Percentiles rank a stretch among this genome's conserved stretches.
phyloP scores from a whole-genome alignment of 805 yeast species.

The Candida quercuum region DNA sequence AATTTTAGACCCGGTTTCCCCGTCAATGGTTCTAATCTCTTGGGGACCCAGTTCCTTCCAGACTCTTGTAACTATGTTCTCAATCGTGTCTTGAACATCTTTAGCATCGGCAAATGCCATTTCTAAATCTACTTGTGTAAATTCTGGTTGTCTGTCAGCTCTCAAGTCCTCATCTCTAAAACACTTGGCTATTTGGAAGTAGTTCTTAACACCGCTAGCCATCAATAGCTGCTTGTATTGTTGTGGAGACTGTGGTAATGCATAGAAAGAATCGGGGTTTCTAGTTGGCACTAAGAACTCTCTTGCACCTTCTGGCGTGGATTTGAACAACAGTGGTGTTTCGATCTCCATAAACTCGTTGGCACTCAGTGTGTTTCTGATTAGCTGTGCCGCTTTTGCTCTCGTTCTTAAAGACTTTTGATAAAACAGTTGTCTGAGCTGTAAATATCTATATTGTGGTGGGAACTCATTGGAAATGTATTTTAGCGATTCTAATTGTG shows the following conservation, averaged over 20 bases:
- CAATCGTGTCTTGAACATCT: conserved; percentile 65
- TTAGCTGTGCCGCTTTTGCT: conserved; percentile 44
- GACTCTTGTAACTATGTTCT: conserved; percentile 43
- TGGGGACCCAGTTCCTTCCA: conserved; percentile 46
- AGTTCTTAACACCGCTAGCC: conserved; percentile 86
- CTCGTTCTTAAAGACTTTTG: conserved; percentile 55
- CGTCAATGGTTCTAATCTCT: conserved; percentile 21
- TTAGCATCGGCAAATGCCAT: conserved; percentile 72
- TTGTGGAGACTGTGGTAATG: conserved; percentile 96
- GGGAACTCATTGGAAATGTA: conserved; percentile 58
- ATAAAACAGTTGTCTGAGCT: conserved; percentile 55
- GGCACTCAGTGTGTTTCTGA: conserved; percentile 37
- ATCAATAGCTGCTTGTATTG: conserved; percentile 92
- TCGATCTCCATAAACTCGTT: conserved; percentile 73
- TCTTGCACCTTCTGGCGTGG: conserved; percentile 97
- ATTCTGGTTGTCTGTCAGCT: conserved; percentile 95
- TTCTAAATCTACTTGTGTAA: conserved; percentile 95
- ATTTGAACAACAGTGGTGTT: conserved; percentile 88
- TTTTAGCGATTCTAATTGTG: conserved; percentile 61
- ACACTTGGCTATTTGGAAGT: conserved; percentile 90
- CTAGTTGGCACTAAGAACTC: conserved; percentile 95
- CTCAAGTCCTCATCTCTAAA: conserved; percentile 95
- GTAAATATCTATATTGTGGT: conserved; percentile 75
- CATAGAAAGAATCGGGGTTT: conserved; percentile 57
- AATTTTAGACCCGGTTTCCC: conserved; percentile 10